A percentile compares a stretch with the other conserved stretches of the same genome.
phyloP scores from a whole-genome alignment of 2,329 filamentous ascomycete genomes.

The Hirsutella thompsonii region DNA sequence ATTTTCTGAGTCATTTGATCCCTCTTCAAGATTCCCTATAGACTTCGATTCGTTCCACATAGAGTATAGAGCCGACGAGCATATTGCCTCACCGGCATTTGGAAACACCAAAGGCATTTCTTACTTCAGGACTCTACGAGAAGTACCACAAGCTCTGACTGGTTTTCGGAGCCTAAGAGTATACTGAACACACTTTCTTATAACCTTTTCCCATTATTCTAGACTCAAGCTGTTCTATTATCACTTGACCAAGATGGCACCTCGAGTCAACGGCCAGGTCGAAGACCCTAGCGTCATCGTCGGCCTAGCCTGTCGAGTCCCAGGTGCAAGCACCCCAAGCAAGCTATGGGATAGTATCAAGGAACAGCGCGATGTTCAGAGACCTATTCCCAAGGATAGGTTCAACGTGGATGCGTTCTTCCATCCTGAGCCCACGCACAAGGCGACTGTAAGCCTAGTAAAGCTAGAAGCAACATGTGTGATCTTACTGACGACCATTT shows the following conservation, averaged over 20 bases:
- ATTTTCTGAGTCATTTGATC: too few relatives aligned
- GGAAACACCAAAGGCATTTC: too few relatives aligned
- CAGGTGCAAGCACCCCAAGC: conserved; percentile 12
- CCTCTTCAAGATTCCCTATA: too few relatives aligned
- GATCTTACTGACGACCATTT: background rate
- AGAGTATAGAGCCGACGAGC: too few relatives aligned
- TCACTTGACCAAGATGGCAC: conserved; percentile 8
- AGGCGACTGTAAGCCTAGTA: conserved; percentile 7
- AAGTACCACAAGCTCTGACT: too few relatives aligned
- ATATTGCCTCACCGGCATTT: too few relatives aligned
- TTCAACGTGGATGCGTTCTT: conserved; percentile 29
- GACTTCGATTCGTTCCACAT: too few relatives aligned
- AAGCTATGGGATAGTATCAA: conserved; percentile 16
- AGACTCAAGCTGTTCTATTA: background rate
- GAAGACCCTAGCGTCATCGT: conserved; percentile 19
- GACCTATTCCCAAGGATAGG: conserved; percentile 26
- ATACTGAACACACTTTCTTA: too few relatives aligned
- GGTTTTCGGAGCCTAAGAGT: too few relatives aligned
- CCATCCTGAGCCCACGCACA: conserved; percentile 17
- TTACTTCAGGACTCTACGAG: too few relatives aligned
- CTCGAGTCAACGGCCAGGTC: conserved; percentile 1
- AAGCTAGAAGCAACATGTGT: background rate
- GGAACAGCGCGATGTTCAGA: conserved; percentile 19
- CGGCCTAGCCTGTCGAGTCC: conserved; percentile 17
- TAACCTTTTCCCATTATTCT: background rate